These are phyloP conservation scores for Suillus bovinus DNA, from an alignment of 768 basidiomycete genomes.

Conservation along the genomic window DNA sequence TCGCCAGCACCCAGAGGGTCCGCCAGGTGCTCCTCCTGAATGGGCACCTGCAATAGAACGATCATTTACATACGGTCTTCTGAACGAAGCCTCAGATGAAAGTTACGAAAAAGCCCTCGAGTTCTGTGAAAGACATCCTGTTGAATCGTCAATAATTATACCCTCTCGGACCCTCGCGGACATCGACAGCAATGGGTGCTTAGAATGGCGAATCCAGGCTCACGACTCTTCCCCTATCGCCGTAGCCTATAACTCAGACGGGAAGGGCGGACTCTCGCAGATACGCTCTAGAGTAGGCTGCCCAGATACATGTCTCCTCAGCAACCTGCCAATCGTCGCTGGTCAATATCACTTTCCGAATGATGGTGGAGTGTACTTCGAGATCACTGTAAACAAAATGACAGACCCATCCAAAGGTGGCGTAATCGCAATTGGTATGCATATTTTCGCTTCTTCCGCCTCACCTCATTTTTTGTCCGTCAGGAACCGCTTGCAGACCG, in stretches of 20 bases:
- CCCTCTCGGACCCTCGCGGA: slow-evolving; percentile 53
- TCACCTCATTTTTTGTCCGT: neutral
- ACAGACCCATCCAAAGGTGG: slow-evolving; percentile 34
- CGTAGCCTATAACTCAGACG: slow-evolving; percentile 39
- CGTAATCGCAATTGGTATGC: slow-evolving; percentile 57
- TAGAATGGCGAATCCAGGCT: slow-evolving; percentile 53
- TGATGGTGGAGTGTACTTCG: slow-evolving; percentile 63
- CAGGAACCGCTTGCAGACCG: slow-evolving; percentile 65
- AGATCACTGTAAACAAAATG: slow-evolving; percentile 57
- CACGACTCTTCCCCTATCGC: slow-evolving; percentile 45
- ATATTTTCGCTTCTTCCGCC: neutral
- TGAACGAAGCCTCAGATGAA: slow-evolving; percentile 55
- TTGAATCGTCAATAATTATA: slow-evolving; percentile 45
- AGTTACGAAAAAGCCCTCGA: slow-evolving; percentile 52
- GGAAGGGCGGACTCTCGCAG: slow-evolving; percentile 32
- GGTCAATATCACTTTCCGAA: slow-evolving; percentile 59
- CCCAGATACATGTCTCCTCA: slow-evolving; percentile 54
- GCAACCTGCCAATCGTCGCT: slow-evolving; percentile 58
- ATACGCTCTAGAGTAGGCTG: slow-evolving; percentile 46
- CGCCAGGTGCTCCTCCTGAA: slow-evolving; percentile 39
- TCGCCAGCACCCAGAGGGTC: neutral
- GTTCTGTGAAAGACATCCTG: slow-evolving; percentile 47
- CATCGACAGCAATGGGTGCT: slow-evolving; percentile 47
- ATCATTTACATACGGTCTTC: slow-evolving; percentile 48
- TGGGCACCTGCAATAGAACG: slow-evolving; percentile 63